Evolutionary conservation across 345 rosid species (phyloP).

Genomic region (Mallotus nudiflorus): DNA sequence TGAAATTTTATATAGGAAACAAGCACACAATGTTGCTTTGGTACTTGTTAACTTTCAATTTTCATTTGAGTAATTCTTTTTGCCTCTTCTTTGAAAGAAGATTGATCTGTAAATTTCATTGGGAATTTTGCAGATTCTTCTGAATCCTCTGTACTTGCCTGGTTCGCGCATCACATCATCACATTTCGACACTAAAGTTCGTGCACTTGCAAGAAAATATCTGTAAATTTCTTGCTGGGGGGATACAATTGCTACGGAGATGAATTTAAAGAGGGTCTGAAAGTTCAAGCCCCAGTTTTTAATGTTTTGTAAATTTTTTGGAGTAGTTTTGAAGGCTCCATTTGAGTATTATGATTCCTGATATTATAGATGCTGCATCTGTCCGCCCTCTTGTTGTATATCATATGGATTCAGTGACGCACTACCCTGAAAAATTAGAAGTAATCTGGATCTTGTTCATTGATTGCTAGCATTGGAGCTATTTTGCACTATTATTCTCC

Average conservation of each 20-base stretch:
- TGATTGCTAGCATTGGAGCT: too few relatives aligned
- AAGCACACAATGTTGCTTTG: neutral
- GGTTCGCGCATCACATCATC: conserved; percentile 88
- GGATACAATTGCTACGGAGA: neutral
- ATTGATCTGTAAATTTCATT: neutral
- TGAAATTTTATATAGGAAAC: neutral
- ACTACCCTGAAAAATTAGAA: neutral
- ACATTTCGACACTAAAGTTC: conserved; percentile 92
- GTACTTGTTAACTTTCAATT: neutral
- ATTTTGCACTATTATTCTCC: too few relatives aligned
- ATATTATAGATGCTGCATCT: too few relatives aligned
- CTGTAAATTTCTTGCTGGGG: conserved; percentile 33
- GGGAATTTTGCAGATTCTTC: conserved; percentile 64
- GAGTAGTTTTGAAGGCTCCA: neutral
- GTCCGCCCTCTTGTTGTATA: too few relatives aligned
- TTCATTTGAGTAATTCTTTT: neutral
- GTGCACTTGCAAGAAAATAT: conserved; percentile 91
- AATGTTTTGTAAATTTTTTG: neutral
- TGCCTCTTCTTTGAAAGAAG: neutral
- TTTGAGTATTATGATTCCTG: neutral
- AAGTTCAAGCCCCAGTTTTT: neutral
- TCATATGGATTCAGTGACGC: neutral
- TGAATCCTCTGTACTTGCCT: conserved; percentile 86
- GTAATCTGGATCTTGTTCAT: too few relatives aligned
- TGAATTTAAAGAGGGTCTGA: neutral